Evolutionary conservation across 305 asterid genomes (phyloP).

Genomic region (Fraxinus platypoda): DNA sequence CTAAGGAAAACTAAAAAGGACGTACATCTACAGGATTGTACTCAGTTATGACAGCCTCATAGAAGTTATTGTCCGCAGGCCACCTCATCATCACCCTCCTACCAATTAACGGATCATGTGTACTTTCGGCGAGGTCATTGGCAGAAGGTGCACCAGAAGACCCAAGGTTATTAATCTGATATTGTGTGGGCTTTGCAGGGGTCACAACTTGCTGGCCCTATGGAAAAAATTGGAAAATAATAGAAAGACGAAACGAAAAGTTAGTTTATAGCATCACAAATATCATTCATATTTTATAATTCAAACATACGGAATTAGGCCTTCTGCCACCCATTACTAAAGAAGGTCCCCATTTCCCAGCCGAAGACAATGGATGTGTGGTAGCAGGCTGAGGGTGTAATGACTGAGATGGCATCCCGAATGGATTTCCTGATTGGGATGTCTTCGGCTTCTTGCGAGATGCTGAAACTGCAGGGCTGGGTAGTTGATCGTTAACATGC

Average conservation of each 20-base stretch:
- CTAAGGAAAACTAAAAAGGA: conserved; percentile 17
- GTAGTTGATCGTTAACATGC: conserved; percentile 65
- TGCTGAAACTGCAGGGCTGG: conserved; percentile 76
- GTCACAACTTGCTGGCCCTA: conserved; percentile 60
- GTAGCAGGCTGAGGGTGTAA: conserved; percentile 56
- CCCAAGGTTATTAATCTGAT: conserved; percentile 50
- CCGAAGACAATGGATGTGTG: conserved; percentile 48
- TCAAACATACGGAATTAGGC: conserved; percentile 59
- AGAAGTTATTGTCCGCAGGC: conserved; percentile 92
- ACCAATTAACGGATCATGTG: conserved; percentile 60
- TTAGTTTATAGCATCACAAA: neutral
- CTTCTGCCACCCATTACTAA: conserved; percentile 63
- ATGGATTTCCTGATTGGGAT: conserved; percentile 54
- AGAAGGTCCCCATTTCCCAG: conserved; percentile 63
- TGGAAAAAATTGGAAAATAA: conserved; percentile 21
- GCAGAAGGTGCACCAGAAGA: conserved; percentile 51
- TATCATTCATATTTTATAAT: conserved; percentile 9
- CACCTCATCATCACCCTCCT: conserved; percentile 94
- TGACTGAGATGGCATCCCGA: conserved; percentile 50
- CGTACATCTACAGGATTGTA: conserved; percentile 78
- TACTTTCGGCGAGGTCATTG: conserved; percentile 48
- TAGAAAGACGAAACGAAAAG: conserved; percentile 11
- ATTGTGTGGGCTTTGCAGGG: conserved; percentile 45
- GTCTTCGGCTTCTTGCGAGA: conserved; percentile 81
- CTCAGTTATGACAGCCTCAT: conserved; percentile 79